phyloP scores from a whole-genome alignment of 2,329 filamentous ascomycete genomes.

The Penicillium janthinellum region DNA sequence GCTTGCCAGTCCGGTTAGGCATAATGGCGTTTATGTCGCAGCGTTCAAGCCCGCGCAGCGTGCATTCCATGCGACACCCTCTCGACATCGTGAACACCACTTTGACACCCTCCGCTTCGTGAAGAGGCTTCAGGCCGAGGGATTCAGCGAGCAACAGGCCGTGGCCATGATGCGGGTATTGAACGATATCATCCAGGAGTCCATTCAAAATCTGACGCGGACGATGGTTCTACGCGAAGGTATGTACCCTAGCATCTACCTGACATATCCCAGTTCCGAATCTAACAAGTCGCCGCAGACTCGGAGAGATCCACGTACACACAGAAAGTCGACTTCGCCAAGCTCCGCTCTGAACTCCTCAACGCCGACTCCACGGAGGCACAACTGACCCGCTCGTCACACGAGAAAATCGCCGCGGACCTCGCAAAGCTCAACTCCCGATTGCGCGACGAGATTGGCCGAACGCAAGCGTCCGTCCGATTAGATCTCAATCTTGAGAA shows the following conservation, averaged over 20 bases:
- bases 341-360: constrained; percentile 90
- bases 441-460: constrained; percentile 87
- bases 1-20: constrained; percentile 39
- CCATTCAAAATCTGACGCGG: constrained; percentile 93
- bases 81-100: constrained; percentile 75
- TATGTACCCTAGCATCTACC: not conserved
- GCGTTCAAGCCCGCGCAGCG: constrained; percentile 44
- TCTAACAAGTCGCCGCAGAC: constrained; percentile 34
- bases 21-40: constrained; percentile 53
- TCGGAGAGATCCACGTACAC: constrained; percentile 61
- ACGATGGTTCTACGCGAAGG: constrained; percentile 98
- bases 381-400: constrained; percentile 81
- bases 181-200: constrained; percentile 96
- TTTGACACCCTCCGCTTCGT: constrained; percentile 99
- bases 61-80: constrained; percentile 66
- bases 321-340: constrained; percentile 96
- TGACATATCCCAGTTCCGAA: not conserved
- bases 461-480: constrained; percentile 89
- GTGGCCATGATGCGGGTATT: constrained; percentile 98
- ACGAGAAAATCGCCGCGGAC: constrained; percentile 92
- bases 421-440: constrained; percentile 89
- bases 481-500: constrained; percentile 96
- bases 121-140: constrained; percentile 82
- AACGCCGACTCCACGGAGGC: constrained; percentile 90
- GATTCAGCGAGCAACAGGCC: constrained; percentile 92